phyloP scores from a whole-genome alignment of 2,329 filamentous ascomycete genomes.

The Aureobasidium sp. region DNA sequence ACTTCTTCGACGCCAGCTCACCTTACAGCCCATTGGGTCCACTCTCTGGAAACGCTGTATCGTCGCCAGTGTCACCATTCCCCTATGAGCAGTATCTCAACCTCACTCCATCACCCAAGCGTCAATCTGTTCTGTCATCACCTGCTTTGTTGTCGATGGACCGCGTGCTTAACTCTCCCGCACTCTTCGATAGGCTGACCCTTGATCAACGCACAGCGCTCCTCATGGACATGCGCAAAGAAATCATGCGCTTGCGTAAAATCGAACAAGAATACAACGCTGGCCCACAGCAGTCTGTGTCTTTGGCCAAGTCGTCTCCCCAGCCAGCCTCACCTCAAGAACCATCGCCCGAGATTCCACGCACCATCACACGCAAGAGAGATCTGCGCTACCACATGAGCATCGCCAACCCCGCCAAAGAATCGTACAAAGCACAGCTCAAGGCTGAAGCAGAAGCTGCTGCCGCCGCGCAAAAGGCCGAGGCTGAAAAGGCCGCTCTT shows the following conservation, averaged over 20 bases:
- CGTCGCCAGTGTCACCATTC: background rate
- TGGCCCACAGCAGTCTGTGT: background rate
- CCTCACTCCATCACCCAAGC: background rate
- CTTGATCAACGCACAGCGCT: slow-evolving; percentile 3
- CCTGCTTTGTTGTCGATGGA: background rate
- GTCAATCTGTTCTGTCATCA: background rate
- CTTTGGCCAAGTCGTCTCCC: background rate
- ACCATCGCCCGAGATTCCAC: slow-evolving; percentile 3
- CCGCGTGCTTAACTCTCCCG: background rate
- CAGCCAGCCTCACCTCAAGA: background rate
- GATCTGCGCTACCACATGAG: slow-evolving; percentile 6
- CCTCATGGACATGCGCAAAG: slow-evolving; percentile 9
- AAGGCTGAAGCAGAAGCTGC: background rate
- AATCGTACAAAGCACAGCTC: background rate
- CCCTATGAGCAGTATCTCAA: background rate
- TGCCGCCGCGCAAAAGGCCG: background rate
- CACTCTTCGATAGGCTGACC: background rate
- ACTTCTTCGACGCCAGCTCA: background rate
- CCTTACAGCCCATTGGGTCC: background rate
- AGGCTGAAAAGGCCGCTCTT: background rate
- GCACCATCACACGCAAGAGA: background rate
- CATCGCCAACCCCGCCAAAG: background rate
- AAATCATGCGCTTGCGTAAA: slow-evolving; percentile 9
- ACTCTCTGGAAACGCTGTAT: background rate
- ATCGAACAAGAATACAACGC: slow-evolving; percentile 1